phyloP scores from a whole-genome alignment of 805 yeast species.

The Ogataea nitratoaversa region DNA sequence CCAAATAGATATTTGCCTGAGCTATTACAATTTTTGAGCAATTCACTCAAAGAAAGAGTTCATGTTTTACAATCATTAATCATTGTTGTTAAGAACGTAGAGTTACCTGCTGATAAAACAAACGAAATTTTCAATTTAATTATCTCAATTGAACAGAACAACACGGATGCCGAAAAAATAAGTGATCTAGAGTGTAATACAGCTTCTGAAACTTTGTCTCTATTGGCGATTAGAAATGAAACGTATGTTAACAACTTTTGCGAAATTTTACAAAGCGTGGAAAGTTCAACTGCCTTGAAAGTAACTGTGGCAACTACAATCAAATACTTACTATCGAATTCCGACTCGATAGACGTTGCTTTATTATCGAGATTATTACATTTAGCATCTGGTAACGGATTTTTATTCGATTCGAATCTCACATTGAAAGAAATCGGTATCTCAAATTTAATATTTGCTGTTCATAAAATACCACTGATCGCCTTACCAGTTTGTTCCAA shows the following conservation, averaged over 20 bases:
- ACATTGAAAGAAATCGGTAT: slow-evolving; percentile 59
- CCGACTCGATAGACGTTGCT: slow-evolving; percentile 7
- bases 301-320: slow-evolving; percentile 26
- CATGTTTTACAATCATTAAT: slow-evolving; percentile 9
- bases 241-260: slow-evolving; percentile 12
- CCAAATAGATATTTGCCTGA: slow-evolving; percentile 34
- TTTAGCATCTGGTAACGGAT: slow-evolving; percentile 19
- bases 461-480: slow-evolving; percentile 50
- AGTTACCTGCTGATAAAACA: slow-evolving; percentile 7
- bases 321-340: slow-evolving; percentile 23
- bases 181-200: slow-evolving; percentile 17
- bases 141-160: slow-evolving; percentile 3
- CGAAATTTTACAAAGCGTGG: slow-evolving; percentile 7
- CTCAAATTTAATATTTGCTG: slow-evolving; percentile 53
- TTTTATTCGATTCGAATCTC: slow-evolving; percentile 36
- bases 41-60: slow-evolving; percentile 1
- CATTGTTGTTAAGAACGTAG: slow-evolving; percentile 7
- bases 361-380: slow-evolving; percentile 22
- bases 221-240: slow-evolving; percentile 15
- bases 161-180: slow-evolving; percentile 2
- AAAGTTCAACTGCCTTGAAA: slow-evolving; percentile 13
- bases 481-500: slow-evolving; percentile 42
- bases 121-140: slow-evolving; percentile 9
- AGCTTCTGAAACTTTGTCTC: slow-evolving; percentile 24
- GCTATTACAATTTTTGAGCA: slow-evolving; percentile 28